Evolutionary conservation across 768 basidiomycete genomes (phyloP), one percentile per base, ranked within the genome.

Genomic region (Termitomyces sp.): DNA sequence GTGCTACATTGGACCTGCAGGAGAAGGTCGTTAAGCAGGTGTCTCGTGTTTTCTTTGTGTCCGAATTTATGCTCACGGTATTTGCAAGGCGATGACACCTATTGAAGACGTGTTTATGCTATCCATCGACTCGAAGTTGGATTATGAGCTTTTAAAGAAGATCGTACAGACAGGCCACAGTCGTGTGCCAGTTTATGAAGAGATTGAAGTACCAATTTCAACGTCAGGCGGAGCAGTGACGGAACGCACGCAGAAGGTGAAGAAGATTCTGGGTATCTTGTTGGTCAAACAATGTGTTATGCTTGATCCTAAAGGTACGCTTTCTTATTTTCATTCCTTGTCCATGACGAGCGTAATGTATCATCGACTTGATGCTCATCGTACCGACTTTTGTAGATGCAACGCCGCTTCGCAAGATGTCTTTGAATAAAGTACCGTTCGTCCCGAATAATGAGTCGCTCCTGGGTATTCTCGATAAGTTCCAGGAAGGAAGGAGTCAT

Each of bases 251-350:
- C 72, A 77, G 55, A 85, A 78, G 64, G 81, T 83, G 53, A 91
- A 91, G 74, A 91, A 87, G 71, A 91, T 95, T 41, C 70, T 94
- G 9, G 94, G 94, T 0, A 89, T 93, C 48, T 73, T 96, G 49
- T 78, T 96, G 11, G 91, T 94, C 53, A 96, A 95, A 69, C 87
- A 91, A 73, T 93, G 91, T 66, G 88, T 94, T 9, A 70, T 94
- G 59, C 78, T 95, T 6, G 93, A 95, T 67, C 91, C 92, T 1
- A 88, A 90, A 70, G 88, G 87, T 84, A 61, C 5, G 26, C 11
- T 11, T 21, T 17, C 19, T 26, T 7, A 23, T 10, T 8, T 42
- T 9, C 30, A n/a, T 5, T 31, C 3, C 8, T 0, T 31, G 3
- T 44, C 61, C 54, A 1, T 23, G 23, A 23, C 23, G 23, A 23